Evolutionary conservation across 1,139 yeast species (phyloP).

Genomic region (Kazachstania sp.): DNA sequence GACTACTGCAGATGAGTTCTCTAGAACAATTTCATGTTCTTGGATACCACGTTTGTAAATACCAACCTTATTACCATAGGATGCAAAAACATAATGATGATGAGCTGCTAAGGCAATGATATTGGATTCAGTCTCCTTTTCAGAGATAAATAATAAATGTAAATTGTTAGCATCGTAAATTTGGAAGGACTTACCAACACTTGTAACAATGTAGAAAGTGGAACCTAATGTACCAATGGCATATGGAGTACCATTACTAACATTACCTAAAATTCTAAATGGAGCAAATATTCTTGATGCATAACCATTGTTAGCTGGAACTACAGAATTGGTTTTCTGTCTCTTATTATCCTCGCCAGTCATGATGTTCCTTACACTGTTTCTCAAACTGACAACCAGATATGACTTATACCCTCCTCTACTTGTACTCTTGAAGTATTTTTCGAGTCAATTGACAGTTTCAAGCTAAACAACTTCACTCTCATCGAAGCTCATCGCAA

Average conservation of each 20-base stretch:
- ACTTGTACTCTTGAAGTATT: background rate
- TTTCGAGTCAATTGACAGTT: background rate
- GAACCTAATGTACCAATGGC: conserved; percentile 85
- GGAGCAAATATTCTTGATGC: conserved; percentile 48
- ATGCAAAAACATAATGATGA: conserved; percentile 77
- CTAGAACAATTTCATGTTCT: conserved; percentile 43
- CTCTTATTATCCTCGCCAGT: conserved; percentile 8
- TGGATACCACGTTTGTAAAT: conserved; percentile 76
- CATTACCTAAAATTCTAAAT: conserved; percentile 56
- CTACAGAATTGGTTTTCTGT: conserved; percentile 3
- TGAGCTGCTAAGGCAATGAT: conserved; percentile 73
- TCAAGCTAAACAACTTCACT: background rate
- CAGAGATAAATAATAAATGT: conserved; percentile 80
- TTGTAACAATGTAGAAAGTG: conserved; percentile 78
- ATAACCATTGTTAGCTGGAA: background rate
- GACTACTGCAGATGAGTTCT: conserved; percentile 32
- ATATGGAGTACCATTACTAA: conserved; percentile 71
- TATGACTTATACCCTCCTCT: background rate
- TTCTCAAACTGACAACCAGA: background rate
- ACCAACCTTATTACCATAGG: conserved; percentile 63
- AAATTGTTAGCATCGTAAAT: conserved; percentile 87
- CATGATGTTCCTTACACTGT: background rate
- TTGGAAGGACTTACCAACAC: conserved; percentile 85
- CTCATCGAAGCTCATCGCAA: conserved; percentile 4
- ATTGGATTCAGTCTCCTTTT: conserved; percentile 58